phyloP scores from a whole-genome alignment of 1,284 basidiomycete genomes.

The Boletus calvinii region DNA sequence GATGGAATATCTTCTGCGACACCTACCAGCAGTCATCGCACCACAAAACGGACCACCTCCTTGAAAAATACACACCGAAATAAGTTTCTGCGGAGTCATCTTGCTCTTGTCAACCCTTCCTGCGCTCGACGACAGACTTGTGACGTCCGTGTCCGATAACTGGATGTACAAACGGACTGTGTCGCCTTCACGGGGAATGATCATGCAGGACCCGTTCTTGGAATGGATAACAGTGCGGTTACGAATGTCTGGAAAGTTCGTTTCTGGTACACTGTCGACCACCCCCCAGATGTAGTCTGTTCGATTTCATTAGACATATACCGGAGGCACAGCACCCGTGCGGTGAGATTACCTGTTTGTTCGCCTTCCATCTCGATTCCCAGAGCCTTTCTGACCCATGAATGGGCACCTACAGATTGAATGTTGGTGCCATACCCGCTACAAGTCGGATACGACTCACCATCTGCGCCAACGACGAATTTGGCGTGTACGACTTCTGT shows the following conservation, averaged over 20 bases:
- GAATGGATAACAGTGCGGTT: slow-evolving; percentile 64
- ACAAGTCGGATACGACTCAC: slow-evolving; percentile 29
- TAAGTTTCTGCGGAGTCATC: slow-evolving; percentile 58
- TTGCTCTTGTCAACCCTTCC: slow-evolving; percentile 62
- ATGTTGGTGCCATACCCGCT: neutral
- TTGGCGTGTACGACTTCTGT: slow-evolving; percentile 40
- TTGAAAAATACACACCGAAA: slow-evolving; percentile 44
- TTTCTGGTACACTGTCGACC: slow-evolving; percentile 67
- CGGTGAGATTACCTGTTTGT: slow-evolving; percentile 1
- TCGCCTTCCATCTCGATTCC: neutral
- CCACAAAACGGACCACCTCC: slow-evolving; percentile 21
- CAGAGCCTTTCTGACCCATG: slow-evolving; percentile 55
- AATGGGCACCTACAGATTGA: slow-evolving; percentile 60
- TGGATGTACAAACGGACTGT: slow-evolving; percentile 77
- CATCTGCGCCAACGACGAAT: slow-evolving; percentile 65
- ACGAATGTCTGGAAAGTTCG: slow-evolving; percentile 82
- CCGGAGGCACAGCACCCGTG: neutral
- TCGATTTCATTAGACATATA: neutral
- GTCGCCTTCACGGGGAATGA: slow-evolving; percentile 76
- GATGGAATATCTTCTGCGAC: slow-evolving; percentile 63
- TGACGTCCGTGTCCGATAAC: slow-evolving; percentile 50
- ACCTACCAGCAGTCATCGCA: slow-evolving; percentile 37
- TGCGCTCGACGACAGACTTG: slow-evolving; percentile 40
- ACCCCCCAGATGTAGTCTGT: slow-evolving; percentile 78
- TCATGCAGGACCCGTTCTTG: slow-evolving; percentile 60